Evolutionary conservation across 257 asterid genomes (phyloP).

Genomic region (Paulownia fortunei): DNA sequence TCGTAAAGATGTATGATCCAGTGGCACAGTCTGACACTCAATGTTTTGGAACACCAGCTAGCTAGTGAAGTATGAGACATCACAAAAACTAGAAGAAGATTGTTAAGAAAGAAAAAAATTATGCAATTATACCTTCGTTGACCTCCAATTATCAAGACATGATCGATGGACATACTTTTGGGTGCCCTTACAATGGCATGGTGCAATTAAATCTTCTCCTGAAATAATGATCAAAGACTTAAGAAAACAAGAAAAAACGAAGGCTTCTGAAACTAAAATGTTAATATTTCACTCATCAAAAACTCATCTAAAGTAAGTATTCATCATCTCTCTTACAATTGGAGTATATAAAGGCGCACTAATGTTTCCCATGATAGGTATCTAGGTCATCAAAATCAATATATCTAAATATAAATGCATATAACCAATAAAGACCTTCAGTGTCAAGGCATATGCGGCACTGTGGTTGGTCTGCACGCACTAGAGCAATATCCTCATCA

Average conservation of each 20-base stretch:
- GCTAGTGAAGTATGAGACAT: slow-evolving; percentile 14
- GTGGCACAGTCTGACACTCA: not conserved
- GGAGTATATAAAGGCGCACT: slow-evolving; percentile 13
- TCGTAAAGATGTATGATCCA: not conserved
- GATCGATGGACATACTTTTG: slow-evolving; percentile 97
- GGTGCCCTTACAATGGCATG: slow-evolving; percentile 98
- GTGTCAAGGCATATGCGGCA: slow-evolving; percentile 97
- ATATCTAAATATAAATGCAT: not conserved
- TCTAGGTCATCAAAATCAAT: slow-evolving; percentile 14
- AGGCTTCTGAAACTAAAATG: not conserved
- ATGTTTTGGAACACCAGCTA: not conserved
- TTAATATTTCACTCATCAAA: not conserved
- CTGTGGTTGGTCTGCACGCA: slow-evolving; percentile 75
- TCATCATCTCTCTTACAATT: not conserved
- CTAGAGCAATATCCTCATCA: slow-evolving; percentile 60
- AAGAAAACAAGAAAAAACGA: slow-evolving; percentile 19
- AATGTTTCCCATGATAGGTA: not conserved
- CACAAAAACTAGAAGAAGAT: not conserved
- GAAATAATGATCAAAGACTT: slow-evolving; percentile 34
- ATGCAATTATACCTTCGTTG: slow-evolving; percentile 74
- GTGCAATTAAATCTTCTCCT: slow-evolving; percentile 98
- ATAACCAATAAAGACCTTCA: slow-evolving; percentile 63
- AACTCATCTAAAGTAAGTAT: not conserved
- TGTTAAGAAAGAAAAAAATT: slow-evolving; percentile 1
- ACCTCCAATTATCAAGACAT: slow-evolving; percentile 99